phyloP scores from a whole-genome alignment of 2,329 filamentous ascomycete species.

The Trichoderma breve region DNA sequence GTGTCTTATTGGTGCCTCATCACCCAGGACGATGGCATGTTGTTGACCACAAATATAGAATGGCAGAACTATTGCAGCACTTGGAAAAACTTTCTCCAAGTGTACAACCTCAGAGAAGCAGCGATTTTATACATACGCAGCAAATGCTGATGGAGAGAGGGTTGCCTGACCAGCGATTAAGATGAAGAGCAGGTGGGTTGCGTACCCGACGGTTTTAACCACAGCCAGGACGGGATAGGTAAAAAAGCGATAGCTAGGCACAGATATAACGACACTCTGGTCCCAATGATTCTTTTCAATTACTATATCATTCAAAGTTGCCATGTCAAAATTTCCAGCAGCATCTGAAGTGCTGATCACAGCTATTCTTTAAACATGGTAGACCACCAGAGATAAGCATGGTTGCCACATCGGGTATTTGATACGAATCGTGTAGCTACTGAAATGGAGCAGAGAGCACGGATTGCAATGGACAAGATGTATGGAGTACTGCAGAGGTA shows the following conservation, averaged over 20 bases:
- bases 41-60: neutral
- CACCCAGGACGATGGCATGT: neutral
- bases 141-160: neutral
- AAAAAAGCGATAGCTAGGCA: neutral
- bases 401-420: neutral
- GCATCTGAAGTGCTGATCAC: neutral
- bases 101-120: neutral
- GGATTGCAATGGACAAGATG: neutral
- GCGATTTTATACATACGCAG: neutral
- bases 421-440: neutral
- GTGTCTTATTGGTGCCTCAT: neutral
- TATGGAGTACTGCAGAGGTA: neutral
- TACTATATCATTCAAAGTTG: neutral
- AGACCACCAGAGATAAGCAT: neutral
- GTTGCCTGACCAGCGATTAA: neutral
- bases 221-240: neutral
- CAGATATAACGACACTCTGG: neutral
- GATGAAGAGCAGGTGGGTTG: neutral
- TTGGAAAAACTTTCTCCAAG: neutral
- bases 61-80: neutral
- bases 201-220: neutral
- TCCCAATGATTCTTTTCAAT: neutral
- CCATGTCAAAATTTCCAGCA: neutral
- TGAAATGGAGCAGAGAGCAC: neutral
- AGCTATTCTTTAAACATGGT: neutral